Evolutionary conservation across 1,284 basidiomycete species (phyloP).

Genomic region (Ceratobasidium papillatum): DNA sequence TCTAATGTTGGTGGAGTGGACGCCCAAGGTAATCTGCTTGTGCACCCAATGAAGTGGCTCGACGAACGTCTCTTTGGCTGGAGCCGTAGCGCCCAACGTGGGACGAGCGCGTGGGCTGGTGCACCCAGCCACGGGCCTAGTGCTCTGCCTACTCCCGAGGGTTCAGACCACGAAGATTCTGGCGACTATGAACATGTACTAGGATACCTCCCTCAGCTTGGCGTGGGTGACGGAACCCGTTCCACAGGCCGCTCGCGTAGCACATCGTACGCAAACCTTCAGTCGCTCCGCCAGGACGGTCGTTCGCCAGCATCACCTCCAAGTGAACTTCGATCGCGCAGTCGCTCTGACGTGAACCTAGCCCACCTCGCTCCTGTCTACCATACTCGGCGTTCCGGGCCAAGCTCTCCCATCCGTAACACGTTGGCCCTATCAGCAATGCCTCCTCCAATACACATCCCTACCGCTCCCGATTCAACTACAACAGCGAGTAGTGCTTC

Average conservation of each 20-base stretch:
- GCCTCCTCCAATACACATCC: conserved; percentile 29
- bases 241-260: conserved; percentile 62
- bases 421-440: conserved; percentile 30
- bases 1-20: conserved; percentile 78
- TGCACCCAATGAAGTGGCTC: conserved; percentile 87
- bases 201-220: conserved; percentile 61
- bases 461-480: conserved; percentile 16
- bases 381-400: conserved; percentile 33
- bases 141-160: conserved; percentile 70
- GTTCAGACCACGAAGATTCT: conserved; percentile 66
- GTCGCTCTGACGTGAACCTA: conserved; percentile 41
- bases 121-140: conserved; percentile 67
- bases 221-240: conserved; percentile 55
- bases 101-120: conserved; percentile 77
- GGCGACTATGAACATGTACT: conserved; percentile 85
- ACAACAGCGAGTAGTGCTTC: conserved; percentile 30
- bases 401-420: conserved; percentile 32
- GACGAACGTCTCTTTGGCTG: conserved; percentile 94
- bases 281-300: conserved; percentile 62
- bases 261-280: conserved; percentile 80
- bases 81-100: conserved; percentile 74
- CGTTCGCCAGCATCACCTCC: conserved; percentile 33
- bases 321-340: conserved; percentile 38
- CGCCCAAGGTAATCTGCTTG: conserved; percentile 78
- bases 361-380: conserved; percentile 41